Percentiles rank a stretch among this genome's conserved stretches.
phyloP scores from a whole-genome alignment of 2,329 filamentous ascomycete genomes.

The Fusarium secorum region DNA sequence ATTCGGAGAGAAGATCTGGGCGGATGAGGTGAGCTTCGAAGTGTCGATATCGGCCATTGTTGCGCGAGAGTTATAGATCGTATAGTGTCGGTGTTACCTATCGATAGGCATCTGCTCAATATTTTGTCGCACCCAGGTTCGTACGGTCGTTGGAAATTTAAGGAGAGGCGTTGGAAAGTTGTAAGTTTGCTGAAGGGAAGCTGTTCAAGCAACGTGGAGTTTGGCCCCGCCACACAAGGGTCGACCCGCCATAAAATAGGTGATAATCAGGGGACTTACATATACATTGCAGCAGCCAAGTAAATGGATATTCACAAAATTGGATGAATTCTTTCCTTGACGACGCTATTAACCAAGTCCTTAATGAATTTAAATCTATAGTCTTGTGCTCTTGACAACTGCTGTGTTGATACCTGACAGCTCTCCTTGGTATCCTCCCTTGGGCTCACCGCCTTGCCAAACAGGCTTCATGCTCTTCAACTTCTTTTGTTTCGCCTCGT shows the following conservation, averaged over 20 bases:
- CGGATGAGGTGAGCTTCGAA: conserved; percentile 57
- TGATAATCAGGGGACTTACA: conserved; percentile 6
- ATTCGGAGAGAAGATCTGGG: conserved; percentile 62
- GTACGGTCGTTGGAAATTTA: not conserved
- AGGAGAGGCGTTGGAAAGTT: conserved; percentile 9
- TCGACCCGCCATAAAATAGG: not conserved
- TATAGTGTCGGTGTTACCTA: not conserved
- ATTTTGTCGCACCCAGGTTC: not conserved
- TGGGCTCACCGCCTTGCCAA: conserved; percentile 85
- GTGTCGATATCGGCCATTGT: conserved; percentile 57
- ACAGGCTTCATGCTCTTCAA: conserved; percentile 83
- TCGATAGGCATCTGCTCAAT: conserved; percentile 16
- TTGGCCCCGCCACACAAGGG: conserved; percentile 35
- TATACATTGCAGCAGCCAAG: not conserved
- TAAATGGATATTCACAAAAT: not conserved
- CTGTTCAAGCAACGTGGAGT: conserved; percentile 40
- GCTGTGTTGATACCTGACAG: conserved; percentile 94
- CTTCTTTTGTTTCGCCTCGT: conserved; percentile 97
- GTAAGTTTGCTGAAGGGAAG: conserved; percentile 15
- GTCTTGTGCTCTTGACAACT: conserved; percentile 90
- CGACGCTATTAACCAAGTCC: conserved; percentile 25
- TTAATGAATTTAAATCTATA: conserved; percentile 59
- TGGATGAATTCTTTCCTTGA: conserved; percentile 1
- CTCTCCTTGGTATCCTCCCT: conserved; percentile 89
- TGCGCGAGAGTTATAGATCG: not conserved